Base-by-base conservation (phyloP, 768 basidiomycete species). In the Leccinum rimulosum region DNA sequence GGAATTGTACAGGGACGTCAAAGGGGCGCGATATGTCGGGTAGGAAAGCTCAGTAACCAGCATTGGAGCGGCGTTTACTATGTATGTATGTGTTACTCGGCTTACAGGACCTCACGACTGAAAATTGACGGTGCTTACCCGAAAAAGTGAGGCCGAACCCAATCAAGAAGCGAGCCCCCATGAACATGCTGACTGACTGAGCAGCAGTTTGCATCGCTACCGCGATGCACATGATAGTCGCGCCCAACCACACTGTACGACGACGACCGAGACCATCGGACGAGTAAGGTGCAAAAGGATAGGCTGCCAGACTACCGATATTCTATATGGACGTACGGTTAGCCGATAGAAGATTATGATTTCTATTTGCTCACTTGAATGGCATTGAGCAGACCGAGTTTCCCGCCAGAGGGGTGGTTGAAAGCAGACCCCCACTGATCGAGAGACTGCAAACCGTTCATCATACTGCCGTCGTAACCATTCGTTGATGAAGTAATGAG, bases 371-470 rank as follows among this genome's bases (percentile, higher is more conserved):
- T 43, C n/a, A 43, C 40, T 43, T 43, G n/a, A 43, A 19, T 43
- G 40, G 40, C 40, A 43, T 43, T 43, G n/a, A 19, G n/a, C 40
- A 43, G n/a, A 43, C 40, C 40, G n/a, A 43, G 40, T n/a, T 43
- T 43, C 9, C 40, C 40, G 2, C 40, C 40, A 19, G 40, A 43
- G 40, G 90, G 89, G 55, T 76, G n/a, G 57, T 77, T 61, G 72
- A 92, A 91, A 68, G 83, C 87, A 9, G 60, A 49, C 49, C 77
- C 71, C 90, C 90, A 92, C 63, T 86, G 82, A 19, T 66, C 56
- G 60, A 91, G 76, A 50, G 82, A 82, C 73, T 92, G 89, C 45
- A 92, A 77, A 70, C 86, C 87, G 73, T 91, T 89, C 88, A 89
- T 88, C 83, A 89, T 84, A 69, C 83, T 85, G 59, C 87, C 86